These are phyloP conservation scores for Aspergillus piperis DNA, from an alignment of 2,329 filamentous ascomycete genomes.

Conservation along the genomic window DNA sequence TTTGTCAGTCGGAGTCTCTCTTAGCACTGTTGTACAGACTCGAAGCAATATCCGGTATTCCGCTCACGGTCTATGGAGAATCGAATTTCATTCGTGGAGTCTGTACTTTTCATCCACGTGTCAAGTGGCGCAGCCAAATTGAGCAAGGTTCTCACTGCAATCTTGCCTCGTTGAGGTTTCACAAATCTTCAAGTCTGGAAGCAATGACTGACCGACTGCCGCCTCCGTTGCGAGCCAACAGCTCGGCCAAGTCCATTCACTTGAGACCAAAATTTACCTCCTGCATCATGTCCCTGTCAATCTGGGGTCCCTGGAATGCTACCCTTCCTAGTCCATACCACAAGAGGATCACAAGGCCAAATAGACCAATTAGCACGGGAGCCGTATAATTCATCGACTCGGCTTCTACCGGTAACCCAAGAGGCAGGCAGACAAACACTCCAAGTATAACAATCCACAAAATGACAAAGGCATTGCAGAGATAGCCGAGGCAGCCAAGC, in stretches of 20 bases:
- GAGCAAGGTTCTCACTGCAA: background rate
- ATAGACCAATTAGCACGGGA: constrained; percentile 4
- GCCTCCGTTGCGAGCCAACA: background rate
- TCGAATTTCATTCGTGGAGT: too few relatives aligned
- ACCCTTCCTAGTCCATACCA: background rate
- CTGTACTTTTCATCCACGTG: too few relatives aligned
- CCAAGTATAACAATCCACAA: constrained; percentile 49
- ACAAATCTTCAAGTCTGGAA: too few relatives aligned
- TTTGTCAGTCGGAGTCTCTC: too few relatives aligned
- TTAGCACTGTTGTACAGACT: too few relatives aligned
- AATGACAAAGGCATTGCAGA: constrained; percentile 44
- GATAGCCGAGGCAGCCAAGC: constrained; percentile 36
- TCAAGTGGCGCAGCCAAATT: background rate
- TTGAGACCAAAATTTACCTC: background rate
- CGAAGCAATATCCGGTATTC: too few relatives aligned
- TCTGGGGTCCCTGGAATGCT: background rate
- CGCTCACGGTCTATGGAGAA: too few relatives aligned
- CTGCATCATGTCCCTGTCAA: background rate
- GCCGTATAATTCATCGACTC: constrained; percentile 8
- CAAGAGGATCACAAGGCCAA: constrained; percentile 23
- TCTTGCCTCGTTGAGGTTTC: background rate
- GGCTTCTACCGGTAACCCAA: constrained; percentile 33
- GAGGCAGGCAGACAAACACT: constrained; percentile 50
- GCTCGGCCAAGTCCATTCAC: background rate
- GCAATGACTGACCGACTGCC: too few relatives aligned